These are phyloP conservation scores for Nigrospora osmanthi DNA, from an alignment of 2,329 filamentous ascomycete genomes.

Conservation along the genomic window DNA sequence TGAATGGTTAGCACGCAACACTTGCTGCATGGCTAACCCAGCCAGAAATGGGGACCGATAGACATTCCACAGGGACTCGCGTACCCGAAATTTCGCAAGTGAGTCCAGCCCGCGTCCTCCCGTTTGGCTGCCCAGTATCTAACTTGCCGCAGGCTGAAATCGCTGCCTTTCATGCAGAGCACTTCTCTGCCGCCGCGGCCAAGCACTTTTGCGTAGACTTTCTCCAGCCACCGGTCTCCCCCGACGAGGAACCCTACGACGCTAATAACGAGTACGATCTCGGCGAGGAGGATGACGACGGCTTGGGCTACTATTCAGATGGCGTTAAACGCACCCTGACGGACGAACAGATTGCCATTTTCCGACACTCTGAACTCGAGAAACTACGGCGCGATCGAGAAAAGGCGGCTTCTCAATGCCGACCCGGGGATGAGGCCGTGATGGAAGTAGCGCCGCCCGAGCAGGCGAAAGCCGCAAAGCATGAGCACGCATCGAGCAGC, in stretches of 20 bases:
- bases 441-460: constrained; percentile 3
- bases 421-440: constrained; percentile 1
- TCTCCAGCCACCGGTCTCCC: constrained; percentile 20
- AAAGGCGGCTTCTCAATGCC: constrained; percentile 13
- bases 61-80: too few relatives aligned
- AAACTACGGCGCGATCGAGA: constrained; percentile 50
- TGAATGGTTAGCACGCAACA: too few relatives aligned
- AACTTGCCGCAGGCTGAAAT: background rate
- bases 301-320: constrained; percentile 77
- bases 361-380: constrained; percentile 82
- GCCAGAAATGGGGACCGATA: too few relatives aligned
- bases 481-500: constrained; percentile 14
- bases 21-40: too few relatives aligned
- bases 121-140: background rate
- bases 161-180: background rate
- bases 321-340: constrained; percentile 84
- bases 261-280: constrained; percentile 26
- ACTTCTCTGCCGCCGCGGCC: background rate
- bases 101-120: background rate
- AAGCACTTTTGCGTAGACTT: constrained; percentile 35
- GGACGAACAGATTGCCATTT: constrained; percentile 84
- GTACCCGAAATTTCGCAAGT: too few relatives aligned
- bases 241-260: constrained; percentile 14
- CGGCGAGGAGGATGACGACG: constrained; percentile 51
- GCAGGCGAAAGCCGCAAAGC: constrained; percentile 2